A percentile compares a stretch with the other conserved stretches of the same genome.
phyloP scores from a whole-genome alignment of 2,329 filamentous ascomycete species.

The Fusarium irregulare region DNA sequence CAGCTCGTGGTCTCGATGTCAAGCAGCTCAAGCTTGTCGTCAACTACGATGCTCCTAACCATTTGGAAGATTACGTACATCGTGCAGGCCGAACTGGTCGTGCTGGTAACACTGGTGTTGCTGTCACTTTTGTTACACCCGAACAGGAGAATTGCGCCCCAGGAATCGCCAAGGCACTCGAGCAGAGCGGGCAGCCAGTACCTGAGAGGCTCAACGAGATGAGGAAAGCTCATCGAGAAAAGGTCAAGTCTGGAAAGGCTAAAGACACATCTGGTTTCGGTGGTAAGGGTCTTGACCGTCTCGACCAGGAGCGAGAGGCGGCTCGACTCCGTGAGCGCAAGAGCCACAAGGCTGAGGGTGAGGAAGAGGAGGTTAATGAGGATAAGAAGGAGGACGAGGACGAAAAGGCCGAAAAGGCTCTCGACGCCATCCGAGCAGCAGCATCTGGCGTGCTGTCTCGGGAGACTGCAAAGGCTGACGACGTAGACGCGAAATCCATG shows the following conservation, averaged over 20 bases:
- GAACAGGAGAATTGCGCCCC: slow-evolving; percentile 92
- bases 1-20: slow-evolving; percentile 93
- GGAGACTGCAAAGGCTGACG: slow-evolving; percentile 60
- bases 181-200: slow-evolving; percentile 86
- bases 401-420: slow-evolving; percentile 76
- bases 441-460: slow-evolving; percentile 67
- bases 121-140: slow-evolving; percentile 91
- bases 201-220: slow-evolving; percentile 76
- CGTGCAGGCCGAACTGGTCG: slow-evolving; percentile 92
- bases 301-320: slow-evolving; percentile 91
- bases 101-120: slow-evolving; percentile 93
- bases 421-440: slow-evolving; percentile 72
- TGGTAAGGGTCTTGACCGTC: slow-evolving; percentile 90
- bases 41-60: slow-evolving; percentile 94
- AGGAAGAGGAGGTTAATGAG: slow-evolving; percentile 84
- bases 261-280: slow-evolving; percentile 93
- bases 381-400: slow-evolving; percentile 74
- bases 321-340: slow-evolving; percentile 88
- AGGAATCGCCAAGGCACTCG: slow-evolving; percentile 90
- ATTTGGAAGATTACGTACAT: slow-evolving; percentile 96
- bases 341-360: slow-evolving; percentile 87
- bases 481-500: slow-evolving; percentile 49
- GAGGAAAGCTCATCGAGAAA: slow-evolving; percentile 82
- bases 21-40: slow-evolving; percentile 96
- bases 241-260: slow-evolving; percentile 91